These are phyloP conservation scores for Paramecium bursaria DNA, from an alignment of 73 alveolate species.

Conservation along the genomic window DNA sequence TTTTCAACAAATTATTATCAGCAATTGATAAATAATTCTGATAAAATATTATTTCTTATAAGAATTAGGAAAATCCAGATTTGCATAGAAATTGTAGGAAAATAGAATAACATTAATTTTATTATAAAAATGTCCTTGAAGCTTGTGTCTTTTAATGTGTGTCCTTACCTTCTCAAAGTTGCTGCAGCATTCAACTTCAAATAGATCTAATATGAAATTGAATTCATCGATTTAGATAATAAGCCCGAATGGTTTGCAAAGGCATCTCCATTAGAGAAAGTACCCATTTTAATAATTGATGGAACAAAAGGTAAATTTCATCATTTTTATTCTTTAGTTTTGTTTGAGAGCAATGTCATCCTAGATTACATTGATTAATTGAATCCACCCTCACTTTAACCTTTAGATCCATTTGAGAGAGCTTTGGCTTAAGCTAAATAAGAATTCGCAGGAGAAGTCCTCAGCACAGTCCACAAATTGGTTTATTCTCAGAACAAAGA, in stretches of 20 bases:
- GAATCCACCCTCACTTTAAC: not conserved
- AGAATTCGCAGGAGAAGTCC: slow-evolving; percentile 39
- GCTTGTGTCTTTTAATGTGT: slow-evolving; percentile 23
- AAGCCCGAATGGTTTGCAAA: slow-evolving; percentile 48
- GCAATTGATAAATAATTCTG: no score
- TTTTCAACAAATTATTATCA: no score
- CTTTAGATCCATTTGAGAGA: slow-evolving; percentile 3
- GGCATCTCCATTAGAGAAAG: slow-evolving; percentile 50
- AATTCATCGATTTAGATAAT: slow-evolving; percentile 24
- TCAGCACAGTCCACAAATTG: not conserved
- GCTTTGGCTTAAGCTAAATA: slow-evolving; percentile 25
- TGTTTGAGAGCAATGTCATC: slow-evolving; percentile 8
- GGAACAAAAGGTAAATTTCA: not conserved
- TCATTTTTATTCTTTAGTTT: not conserved
- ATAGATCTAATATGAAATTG: not conserved
- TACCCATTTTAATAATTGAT: slow-evolving; percentile 26
- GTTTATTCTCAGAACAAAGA: slow-evolving; percentile 8
- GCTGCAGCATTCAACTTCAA: slow-evolving; percentile 30
- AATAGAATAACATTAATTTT: no score
- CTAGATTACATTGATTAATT: slow-evolving; percentile 33
- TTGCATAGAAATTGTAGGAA: no score
- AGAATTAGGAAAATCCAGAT: no score
- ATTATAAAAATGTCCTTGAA: slow-evolving; percentile 17
- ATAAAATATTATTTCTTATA: no score
- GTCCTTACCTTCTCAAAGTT: slow-evolving; percentile 55